Base-by-base conservation (phyloP, 2,329 filamentous ascomycete genomes). In the Tympanopsis confertula region DNA sequence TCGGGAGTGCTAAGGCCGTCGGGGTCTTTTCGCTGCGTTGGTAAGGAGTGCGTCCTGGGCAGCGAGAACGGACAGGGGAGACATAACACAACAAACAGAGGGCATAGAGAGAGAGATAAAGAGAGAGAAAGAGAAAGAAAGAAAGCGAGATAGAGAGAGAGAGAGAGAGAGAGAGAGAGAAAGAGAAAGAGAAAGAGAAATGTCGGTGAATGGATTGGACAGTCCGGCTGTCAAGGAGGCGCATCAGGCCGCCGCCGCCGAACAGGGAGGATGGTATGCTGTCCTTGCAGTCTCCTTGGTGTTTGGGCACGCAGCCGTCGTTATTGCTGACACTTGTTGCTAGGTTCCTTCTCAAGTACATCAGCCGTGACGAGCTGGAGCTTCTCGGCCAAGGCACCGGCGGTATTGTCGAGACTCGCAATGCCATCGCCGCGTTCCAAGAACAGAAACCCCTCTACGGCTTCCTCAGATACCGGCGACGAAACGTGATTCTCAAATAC, bases 171-270 rank as follows among this genome's bases (percentile, higher is more conserved):
- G n/a, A 26, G 22, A 26, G n/a, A n/a, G n/a, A 26, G 22, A 26
- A 26, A n/a, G n/a, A 26, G 22, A 26, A 26, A n/a, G n/a, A 26
- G 22, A 26, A 26, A n/a, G n/a, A 26, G 22, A 26, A 26, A 96
- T 96, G 89, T 95, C 89, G 69, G 71, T 96, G 62, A 94, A 94
- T 78, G 91, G 91, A 47, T 71, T 96, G 63, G 88, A 95, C 66
- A 74, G 78, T 64, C 66, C 73, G 50, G 74, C 77, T 55, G 74
- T 98, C 62, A 75, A 79, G 62, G 86, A 93, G 64, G 87, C 88
- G 51, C 81, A 94, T 62, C 82, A 88, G 55, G 68, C 75, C 50
- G 84, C 86, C 39, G 68, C 80, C 50, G 74, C 74, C 42, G 89
- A 96, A 62, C 77, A 85, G 41, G 88, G 87, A 66, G 88, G 87